phyloP scores from a whole-genome alignment of 169 alveolate species.

The Eimeria sp. region DNA sequence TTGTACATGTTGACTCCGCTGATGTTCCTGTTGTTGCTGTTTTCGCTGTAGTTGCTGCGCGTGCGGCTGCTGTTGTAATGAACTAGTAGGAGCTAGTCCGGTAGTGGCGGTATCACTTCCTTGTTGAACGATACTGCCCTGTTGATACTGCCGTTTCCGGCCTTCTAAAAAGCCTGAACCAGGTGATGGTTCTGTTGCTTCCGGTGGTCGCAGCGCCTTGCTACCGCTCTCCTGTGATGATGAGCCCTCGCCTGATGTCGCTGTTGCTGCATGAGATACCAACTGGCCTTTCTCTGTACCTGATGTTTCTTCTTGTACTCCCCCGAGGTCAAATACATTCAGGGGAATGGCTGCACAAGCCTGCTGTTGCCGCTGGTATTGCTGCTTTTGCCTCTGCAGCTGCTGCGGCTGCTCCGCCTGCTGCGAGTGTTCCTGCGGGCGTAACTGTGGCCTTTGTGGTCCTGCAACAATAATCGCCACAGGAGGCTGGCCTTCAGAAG shows the following conservation, averaged over 20 bases:
- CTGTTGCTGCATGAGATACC: neutral
- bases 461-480: neutral
- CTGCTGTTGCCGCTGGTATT: neutral
- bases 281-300: neutral
- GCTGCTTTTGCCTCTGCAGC: neutral
- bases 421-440: neutral
- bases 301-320: neutral
- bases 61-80: neutral
- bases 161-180: neutral
- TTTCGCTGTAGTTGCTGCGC: neutral
- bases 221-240: neutral
- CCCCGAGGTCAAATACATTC: neutral
- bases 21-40: neutral
- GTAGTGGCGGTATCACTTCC: neutral
- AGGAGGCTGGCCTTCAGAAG: neutral
- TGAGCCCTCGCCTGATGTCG: neutral
- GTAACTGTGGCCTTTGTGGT: neutral
- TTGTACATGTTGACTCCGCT: neutral
- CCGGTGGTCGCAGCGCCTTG: neutral
- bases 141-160: neutral
- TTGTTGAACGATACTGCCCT: neutral
- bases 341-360: conserved; percentile 2
- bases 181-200: neutral
- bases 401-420: neutral
- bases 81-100: neutral